A percentile compares a stretch with the other conserved stretches of the same genome.
Evolutionary conservation across 2,329 filamentous ascomycete genomes (phyloP).

Genomic region (Sporothrix luriei): DNA sequence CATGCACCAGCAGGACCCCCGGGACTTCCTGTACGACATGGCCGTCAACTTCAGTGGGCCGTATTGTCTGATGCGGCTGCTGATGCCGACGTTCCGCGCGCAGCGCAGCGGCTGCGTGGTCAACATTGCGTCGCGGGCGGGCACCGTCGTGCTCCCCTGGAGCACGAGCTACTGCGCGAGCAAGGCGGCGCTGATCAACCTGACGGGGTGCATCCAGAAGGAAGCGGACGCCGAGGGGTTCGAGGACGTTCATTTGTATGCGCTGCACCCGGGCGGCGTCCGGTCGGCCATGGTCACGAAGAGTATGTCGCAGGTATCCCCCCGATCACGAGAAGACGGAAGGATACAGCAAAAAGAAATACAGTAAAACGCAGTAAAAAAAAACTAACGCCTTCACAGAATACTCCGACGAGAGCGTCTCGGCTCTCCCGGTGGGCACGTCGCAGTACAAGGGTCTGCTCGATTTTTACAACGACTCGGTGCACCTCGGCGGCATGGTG

Average conservation of each 20-base stretch:
- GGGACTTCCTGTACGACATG: constrained; percentile 37
- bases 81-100: constrained; percentile 38
- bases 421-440: constrained; percentile 6
- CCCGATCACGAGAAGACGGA: no score
- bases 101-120: constrained; percentile 40
- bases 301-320: constrained; percentile 33
- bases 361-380: neutral
- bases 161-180: constrained; percentile 42
- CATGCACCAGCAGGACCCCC: constrained; percentile 39
- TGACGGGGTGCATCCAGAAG: constrained; percentile 41
- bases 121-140: constrained; percentile 42
- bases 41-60: constrained; percentile 38
- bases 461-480: constrained; percentile 42
- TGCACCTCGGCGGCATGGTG: constrained; percentile 43
- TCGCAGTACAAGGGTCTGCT: constrained; percentile 36
- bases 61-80: constrained; percentile 41
- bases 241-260: constrained; percentile 40
- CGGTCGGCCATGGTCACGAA: constrained; percentile 41
- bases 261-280: constrained; percentile 42
- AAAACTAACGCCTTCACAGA: constrained; percentile 31
- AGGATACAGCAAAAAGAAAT: no score
- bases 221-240: constrained; percentile 41
- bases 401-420: constrained; percentile 35
- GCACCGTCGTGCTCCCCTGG: constrained; percentile 38
- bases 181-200: constrained; percentile 43